Conservation (phyloP, 345 rosid genomes). For the Citrus maxima region DNA sequence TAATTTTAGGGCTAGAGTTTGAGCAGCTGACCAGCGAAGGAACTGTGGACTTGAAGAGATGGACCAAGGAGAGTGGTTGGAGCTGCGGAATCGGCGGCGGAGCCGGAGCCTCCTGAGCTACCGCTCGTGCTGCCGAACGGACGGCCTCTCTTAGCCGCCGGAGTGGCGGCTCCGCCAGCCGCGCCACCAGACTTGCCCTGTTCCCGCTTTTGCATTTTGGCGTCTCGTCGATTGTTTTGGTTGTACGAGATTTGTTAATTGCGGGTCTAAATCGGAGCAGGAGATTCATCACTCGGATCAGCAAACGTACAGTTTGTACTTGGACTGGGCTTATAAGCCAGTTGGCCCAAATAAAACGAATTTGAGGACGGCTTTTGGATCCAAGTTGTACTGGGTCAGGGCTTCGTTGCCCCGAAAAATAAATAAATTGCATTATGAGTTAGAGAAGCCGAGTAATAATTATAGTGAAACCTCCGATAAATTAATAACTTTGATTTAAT, state of each 20-base stretch:
- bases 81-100: slow-evolving; percentile 58
- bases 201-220: slow-evolving; percentile 83
- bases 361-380: background rate
- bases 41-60: slow-evolving; percentile 80
- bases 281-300: too few species aligned
- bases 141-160: slow-evolving; percentile 80
- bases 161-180: slow-evolving; percentile 59
- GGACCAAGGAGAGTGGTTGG: slow-evolving; percentile 82
- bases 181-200: slow-evolving; percentile 65
- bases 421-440: background rate
- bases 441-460: too few species aligned
- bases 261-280: background rate
- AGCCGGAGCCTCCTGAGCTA: slow-evolving; percentile 35
- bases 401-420: background rate
- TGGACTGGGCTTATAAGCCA: background rate
- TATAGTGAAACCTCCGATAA: too few species aligned
- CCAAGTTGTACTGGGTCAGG: background rate
- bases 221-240: background rate
- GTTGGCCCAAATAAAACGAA: background rate
- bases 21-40: slow-evolving; percentile 64
- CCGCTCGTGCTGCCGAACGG: slow-evolving; percentile 76
- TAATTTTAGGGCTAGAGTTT: background rate
- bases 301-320: background rate
- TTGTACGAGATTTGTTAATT: background rate
- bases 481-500: too few species aligned